Base-by-base conservation (phyloP, 1,139 yeast genomes). In the Kodamaea suecica region DNA sequence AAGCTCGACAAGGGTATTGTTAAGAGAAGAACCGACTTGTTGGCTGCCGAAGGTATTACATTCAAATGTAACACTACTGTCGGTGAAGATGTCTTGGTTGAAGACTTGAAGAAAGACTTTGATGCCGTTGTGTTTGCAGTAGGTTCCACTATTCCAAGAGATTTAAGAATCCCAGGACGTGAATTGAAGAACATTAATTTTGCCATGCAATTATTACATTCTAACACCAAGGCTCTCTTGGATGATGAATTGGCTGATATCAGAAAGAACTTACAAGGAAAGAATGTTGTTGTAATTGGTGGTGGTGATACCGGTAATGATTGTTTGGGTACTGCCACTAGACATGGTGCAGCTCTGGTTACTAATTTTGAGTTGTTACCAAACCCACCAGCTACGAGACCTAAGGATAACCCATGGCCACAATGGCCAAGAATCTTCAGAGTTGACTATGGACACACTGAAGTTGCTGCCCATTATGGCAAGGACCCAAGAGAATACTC, bases 251-350 rank as follows among this genome's bases (percentile, higher is more conserved):
- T 90, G 57, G 95, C 80, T 42, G 85, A 81, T 40, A 82, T 90
- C 39, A 78, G 84, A 48, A 67, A 74, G 47, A 73, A 77, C 43
- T 66, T 92, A 43, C 79, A 74, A 44, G 97, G 95, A 49, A 92
- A 90, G 72, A 73, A 85, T 48, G 97, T 92, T 40, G 80, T 92
- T 55, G 97, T 92, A 40, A 90, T 92, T 70, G 98, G 98, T 55
- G 98, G 98, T 70, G 98, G 98, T 77, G 98, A 92, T 63, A 92
- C 98, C 29, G 98, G 98, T 78, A 92, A 92, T 58, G 98, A 92
- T 72, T 92, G 97, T 76, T 77, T 92, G 57, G 98, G 97, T 66
- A 92, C 98, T 26, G 80, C 97, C 20, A 92, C 95, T 29, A 84
- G 98, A 67, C 97, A 92, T 58, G 97, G 96, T 27, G 97, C 97